These are phyloP conservation scores for Gilbertella persicaria DNA, from an alignment of 371 early-diverging fungal species.

Conservation along the genomic window DNA sequence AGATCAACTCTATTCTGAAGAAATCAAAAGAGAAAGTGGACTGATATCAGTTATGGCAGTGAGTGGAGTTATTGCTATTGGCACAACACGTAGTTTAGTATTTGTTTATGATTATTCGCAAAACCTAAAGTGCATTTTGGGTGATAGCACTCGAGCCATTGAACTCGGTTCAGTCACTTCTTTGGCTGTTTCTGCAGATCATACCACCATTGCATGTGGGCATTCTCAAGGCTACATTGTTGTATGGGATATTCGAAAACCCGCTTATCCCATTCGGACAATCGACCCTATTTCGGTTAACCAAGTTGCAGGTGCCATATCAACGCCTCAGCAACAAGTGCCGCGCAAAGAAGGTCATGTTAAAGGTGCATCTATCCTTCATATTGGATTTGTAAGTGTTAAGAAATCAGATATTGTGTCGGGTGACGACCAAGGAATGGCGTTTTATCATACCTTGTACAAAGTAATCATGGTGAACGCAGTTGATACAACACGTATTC, in stretches of 20 bases:
- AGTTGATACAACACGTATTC: slow-evolving; percentile 65
- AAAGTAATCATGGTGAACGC: slow-evolving; percentile 72
- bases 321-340: slow-evolving; percentile 36
- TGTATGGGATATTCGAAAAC: slow-evolving; percentile 72
- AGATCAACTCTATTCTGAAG: slow-evolving; percentile 65
- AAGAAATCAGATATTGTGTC: slow-evolving; percentile 70
- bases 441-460: slow-evolving; percentile 72
- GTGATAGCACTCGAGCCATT: slow-evolving; percentile 52
- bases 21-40: slow-evolving; percentile 57
- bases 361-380: slow-evolving; percentile 67
- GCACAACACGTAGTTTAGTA: slow-evolving; percentile 73
- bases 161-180: slow-evolving; percentile 76
- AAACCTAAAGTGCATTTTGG: slow-evolving; percentile 63
- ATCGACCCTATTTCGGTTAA: slow-evolving; percentile 54
- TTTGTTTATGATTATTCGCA: slow-evolving; percentile 75
- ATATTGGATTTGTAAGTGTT: slow-evolving; percentile 70
- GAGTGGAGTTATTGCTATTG: slow-evolving; percentile 69
- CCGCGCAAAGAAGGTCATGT: slow-evolving; percentile 70
- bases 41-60: slow-evolving; percentile 63
- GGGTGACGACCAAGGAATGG: slow-evolving; percentile 76
- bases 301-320: slow-evolving; percentile 27
- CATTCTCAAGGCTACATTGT: slow-evolving; percentile 72
- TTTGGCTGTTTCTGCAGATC: slow-evolving; percentile 71
- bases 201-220: slow-evolving; percentile 69
- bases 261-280: slow-evolving; percentile 47